phyloP scores from a whole-genome alignment of 768 basidiomycete genomes.

The Crassisporium funariophilum region DNA sequence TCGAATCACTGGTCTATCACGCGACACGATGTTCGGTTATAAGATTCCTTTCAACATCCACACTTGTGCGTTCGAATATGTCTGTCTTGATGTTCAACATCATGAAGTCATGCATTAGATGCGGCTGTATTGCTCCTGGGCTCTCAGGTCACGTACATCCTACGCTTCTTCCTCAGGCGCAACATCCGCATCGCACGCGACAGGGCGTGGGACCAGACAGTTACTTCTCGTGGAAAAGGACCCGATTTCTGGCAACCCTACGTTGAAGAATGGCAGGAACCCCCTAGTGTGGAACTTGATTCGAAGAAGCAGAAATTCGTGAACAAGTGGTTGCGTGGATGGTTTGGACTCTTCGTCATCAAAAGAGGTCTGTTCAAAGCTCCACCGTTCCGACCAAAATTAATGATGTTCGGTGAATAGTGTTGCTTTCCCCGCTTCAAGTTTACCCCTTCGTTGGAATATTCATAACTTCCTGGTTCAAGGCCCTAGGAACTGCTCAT shows the following conservation, averaged over 20 bases:
- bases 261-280: conserved; percentile 77
- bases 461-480: conserved; percentile 61
- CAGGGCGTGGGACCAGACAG: conserved; percentile 80
- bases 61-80: conserved; percentile 67
- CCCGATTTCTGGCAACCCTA: conserved; percentile 84
- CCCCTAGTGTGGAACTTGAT: conserved; percentile 42
- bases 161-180: conserved; percentile 80
- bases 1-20: conserved; percentile 60
- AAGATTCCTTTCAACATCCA: conserved; percentile 66
- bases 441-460: conserved; percentile 74
- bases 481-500: conserved; percentile 66
- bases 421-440: conserved; percentile 60
- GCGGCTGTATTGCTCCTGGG: conserved; percentile 75
- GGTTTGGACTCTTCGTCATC: conserved; percentile 43
- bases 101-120: conserved; percentile 43
- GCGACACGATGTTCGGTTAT: conserved; percentile 66
- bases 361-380: conserved; percentile 41
- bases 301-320: conserved; percentile 30
- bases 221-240: conserved; percentile 80
- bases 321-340: conserved; percentile 38
- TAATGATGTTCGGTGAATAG: conserved; percentile 30
- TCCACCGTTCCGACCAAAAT: background rate
- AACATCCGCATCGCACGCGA: conserved; percentile 82
- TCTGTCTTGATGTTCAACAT: background rate
- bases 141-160: conserved; percentile 71